Conservation (phyloP, 495 filamentous ascomycete genomes). For the Terfezia claveryi region DNA sequence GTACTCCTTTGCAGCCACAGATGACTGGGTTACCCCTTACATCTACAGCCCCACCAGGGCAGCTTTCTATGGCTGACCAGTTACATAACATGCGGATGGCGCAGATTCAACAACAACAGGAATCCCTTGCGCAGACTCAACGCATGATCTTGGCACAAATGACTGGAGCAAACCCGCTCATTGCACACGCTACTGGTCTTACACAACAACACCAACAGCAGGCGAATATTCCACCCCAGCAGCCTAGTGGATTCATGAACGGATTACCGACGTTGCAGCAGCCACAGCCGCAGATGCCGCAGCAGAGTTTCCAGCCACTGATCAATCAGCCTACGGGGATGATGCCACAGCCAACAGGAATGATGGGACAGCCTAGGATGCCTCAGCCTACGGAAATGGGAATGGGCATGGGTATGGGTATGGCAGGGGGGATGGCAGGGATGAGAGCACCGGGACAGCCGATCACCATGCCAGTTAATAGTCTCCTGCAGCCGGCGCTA, state of each 20-base stretch:
- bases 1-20: conserved; percentile 57
- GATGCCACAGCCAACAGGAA: conserved; percentile 27
- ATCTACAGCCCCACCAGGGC: conserved; percentile 44
- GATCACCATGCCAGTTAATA: conserved; percentile 25
- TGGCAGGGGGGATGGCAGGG: no score
- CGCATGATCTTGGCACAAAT: conserved; percentile 13
- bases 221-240: neutral
- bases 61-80: conserved; percentile 30
- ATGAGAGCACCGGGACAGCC: no score
- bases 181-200: neutral
- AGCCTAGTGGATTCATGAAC: neutral
- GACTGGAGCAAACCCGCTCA: neutral
- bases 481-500: conserved; percentile 31
- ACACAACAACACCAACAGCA: neutral
- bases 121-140: conserved; percentile 21
- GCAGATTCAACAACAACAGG: conserved; percentile 27
- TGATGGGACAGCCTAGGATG: neutral
- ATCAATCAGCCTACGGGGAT: conserved; percentile 32
- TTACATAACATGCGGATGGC: conserved; percentile 43
- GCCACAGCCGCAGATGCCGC: conserved; percentile 2
- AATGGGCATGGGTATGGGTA: no score
- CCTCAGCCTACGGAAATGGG: no score
- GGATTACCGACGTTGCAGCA: neutral
- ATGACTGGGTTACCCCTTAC: conserved; percentile 46
- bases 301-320: conserved; percentile 26